Evolutionary conservation across 225 moss, liverwort and hornwort species (phyloP), one percentile per base, ranked within the genome.

Genomic region (Rhytidiadelphus loreus): DNA sequence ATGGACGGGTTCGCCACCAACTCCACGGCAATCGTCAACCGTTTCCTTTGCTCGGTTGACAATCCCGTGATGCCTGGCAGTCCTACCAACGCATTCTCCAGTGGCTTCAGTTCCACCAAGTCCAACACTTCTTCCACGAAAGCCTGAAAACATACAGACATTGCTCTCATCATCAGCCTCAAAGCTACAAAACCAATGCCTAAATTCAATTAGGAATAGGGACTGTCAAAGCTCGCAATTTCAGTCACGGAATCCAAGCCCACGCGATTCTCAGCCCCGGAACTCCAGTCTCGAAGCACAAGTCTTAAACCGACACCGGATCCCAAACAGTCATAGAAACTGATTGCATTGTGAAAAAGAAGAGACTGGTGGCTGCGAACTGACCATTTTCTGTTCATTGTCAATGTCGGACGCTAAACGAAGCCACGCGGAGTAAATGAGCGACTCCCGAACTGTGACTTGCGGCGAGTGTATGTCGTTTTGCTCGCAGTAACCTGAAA

Each of bases 401-500:
- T 94, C 89, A 55, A 97, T 82, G 8, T 93, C 92, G 33, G 88
- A 6, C 20, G 91, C 88, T 63, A 97, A 91, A 30, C 97, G 96
- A 73, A 97, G 97, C 95, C 95, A 95, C 19, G 96, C 96, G 33
- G 95, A 96, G 90, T 92, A 97, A 77, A 95, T 72, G 39, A 97
- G 92, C 8, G 97, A 95, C 81, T 97, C 97, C 28, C 91, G 89
- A 52, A 97, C 87, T 50, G 96, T 97, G 77, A 96, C 90, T 80
- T 95, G 96, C 11, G 97, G 95, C 19, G 96, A 96, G 90, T 97
- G 97, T 30, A 97, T 93, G 59, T 97, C 97, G 61, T 93, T 94
- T n/a, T 97, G 97, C 93, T 97, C 97, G 64, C 95, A 95, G 61
- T 97, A 96, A 23, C 95, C 96, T 14, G 96, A 94, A 19, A 97